Evolutionary conservation across 371 early-diverging fungal species (phyloP), one percentile per base, ranked within the genome.

Genomic region (Thermomucor indicae-seudaticae): DNA sequence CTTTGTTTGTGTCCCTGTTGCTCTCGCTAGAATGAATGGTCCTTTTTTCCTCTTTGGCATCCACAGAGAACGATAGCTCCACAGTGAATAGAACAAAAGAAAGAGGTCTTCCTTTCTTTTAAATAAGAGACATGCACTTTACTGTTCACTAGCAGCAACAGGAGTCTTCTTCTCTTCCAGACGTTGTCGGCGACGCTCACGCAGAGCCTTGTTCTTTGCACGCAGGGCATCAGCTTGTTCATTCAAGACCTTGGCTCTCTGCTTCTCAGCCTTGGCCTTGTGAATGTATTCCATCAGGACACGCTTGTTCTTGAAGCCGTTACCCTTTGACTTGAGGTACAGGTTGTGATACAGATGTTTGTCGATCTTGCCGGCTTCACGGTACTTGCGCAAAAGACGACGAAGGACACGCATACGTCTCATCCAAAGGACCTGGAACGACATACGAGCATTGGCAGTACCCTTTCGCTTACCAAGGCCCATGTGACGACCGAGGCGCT

Each of bases 281-380:
- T 95, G 93, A 80, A 99, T 98, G 86, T 90, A 89, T 83, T 99
- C 99, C 92, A 96, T 96, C 63, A 99, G 79, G 68, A 96, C 96
- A 75, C 97, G 95, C 91, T 96, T 96, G 96, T 96, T 99, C 95
- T 99, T 99, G 91, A 99, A 99, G 60, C 95, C 93, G 84, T 98
- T 99, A 91, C 99, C 99, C 95, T 99, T 99, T 62, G 95, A 80
- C 88, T 99, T 98, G 70, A 95, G 76, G 90, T 99, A 98, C 48
- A 98, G 88, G 65, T 74, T 78, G 82, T 94, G 96, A 90, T 99
- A 97, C 62, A 99, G 80, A 86, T 96, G 97, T 77, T 90, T 85
- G 87, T 98, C 94, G 74, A 99, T 97, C 87, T 98, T 96, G 68
- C 92, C 94, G 57, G 90, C 78, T 71, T 93, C 96, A 56, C 99